Evolutionary conservation across 768 basidiomycete species (phyloP).

Genomic region (Rhodocollybia butyracea): DNA sequence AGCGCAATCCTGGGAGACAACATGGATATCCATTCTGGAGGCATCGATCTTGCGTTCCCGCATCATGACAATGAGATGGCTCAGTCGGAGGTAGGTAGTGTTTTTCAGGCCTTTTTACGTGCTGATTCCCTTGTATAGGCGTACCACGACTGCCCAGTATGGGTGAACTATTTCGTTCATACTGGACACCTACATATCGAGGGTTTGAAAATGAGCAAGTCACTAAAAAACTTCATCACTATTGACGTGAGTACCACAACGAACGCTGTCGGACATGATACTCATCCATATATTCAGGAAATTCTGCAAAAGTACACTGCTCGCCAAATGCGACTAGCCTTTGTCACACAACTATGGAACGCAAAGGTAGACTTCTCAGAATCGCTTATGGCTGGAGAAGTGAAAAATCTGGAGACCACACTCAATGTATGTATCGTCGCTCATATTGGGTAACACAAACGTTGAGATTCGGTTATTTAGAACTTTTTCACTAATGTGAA

Average conservation of each 20-base stretch:
- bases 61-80: constrained; percentile 99
- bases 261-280: neutral
- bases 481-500: constrained; percentile 92
- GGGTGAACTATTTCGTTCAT: constrained; percentile 99
- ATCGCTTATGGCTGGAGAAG: constrained; percentile 84
- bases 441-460: constrained; percentile 9
- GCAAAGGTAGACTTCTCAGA: constrained; percentile 93
- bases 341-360: constrained; percentile 90
- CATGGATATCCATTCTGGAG: constrained; percentile 98
- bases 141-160: constrained; percentile 85
- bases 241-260: constrained; percentile 62
- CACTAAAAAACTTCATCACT: constrained; percentile 97
- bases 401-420: constrained; percentile 75
- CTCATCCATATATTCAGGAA: constrained; percentile 50
- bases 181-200: constrained; percentile 98
- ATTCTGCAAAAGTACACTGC: constrained; percentile 80
- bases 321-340: constrained; percentile 87
- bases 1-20: constrained; percentile 83
- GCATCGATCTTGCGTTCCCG: constrained; percentile 96
- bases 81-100: constrained; percentile 76
- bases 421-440: constrained; percentile 65
- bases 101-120: neutral
- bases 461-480: constrained; percentile 34
- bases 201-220: constrained; percentile 99
- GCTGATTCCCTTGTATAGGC: constrained; percentile 50